A percentile compares a stretch with the other conserved stretches of the same genome.
phyloP scores from a whole-genome alignment of 2,329 filamentous ascomycete species.

The Penicillium sp. region DNA sequence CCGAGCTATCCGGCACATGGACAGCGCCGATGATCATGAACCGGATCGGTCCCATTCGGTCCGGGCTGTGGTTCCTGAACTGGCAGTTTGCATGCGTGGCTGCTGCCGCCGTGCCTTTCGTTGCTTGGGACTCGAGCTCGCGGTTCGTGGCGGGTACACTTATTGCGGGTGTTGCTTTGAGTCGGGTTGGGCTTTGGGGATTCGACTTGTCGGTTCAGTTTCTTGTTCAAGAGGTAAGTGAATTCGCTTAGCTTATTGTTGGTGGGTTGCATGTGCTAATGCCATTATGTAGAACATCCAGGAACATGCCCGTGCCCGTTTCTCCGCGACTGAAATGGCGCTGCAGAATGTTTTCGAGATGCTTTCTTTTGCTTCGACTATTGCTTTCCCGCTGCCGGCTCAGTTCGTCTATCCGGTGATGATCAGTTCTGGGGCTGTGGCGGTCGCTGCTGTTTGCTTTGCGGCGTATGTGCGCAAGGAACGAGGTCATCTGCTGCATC shows the following conservation, averaged over 20 bases:
- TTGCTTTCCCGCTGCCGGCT: conserved; percentile 53
- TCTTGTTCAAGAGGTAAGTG: conserved; percentile 52
- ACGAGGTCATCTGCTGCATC: conserved; percentile 54
- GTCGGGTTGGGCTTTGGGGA: conserved; percentile 53
- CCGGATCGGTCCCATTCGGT: conserved; percentile 51
- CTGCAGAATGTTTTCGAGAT: conserved; percentile 65
- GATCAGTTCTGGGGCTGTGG: conserved; percentile 44
- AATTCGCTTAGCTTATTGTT: not conserved
- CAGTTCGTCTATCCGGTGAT: conserved; percentile 58
- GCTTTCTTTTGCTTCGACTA: conserved; percentile 56
- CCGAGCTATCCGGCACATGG: conserved; percentile 49
- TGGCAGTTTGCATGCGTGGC: conserved; percentile 56
- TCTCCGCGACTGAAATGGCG: conserved; percentile 60
- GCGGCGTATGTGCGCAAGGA: conserved; percentile 49
- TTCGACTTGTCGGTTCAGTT: conserved; percentile 55
- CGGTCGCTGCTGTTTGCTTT: conserved; percentile 36
- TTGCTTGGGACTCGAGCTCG: conserved; percentile 16
- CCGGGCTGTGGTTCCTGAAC: conserved; percentile 61
- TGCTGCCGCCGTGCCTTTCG: conserved; percentile 36
- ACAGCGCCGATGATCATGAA: conserved; percentile 45
- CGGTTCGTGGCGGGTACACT: conserved; percentile 42
- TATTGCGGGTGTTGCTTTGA: conserved; percentile 46
- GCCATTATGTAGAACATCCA: conserved; percentile 43
- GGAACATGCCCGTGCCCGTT: conserved; percentile 52
- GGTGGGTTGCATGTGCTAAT: not conserved